Evolutionary conservation across 2,329 filamentous ascomycete genomes (phyloP).

Genomic region (Paecilomyces sp.): DNA sequence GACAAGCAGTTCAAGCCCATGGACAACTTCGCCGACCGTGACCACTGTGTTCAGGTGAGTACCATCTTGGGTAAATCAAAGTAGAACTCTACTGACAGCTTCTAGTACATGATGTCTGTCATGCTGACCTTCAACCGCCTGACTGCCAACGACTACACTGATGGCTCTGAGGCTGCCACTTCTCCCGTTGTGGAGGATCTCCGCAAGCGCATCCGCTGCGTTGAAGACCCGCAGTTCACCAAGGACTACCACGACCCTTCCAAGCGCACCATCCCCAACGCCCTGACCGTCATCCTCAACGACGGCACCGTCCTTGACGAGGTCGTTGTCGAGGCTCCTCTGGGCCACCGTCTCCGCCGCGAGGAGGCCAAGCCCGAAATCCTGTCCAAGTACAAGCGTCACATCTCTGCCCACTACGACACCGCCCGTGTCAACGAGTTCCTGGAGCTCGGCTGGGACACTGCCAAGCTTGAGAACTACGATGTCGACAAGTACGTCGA

Average conservation of each 20-base stretch:
- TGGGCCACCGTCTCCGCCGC: slow-evolving; percentile 82
- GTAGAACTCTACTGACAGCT: slow-evolving; percentile 12
- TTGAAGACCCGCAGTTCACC: slow-evolving; percentile 93
- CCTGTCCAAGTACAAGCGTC: slow-evolving; percentile 88
- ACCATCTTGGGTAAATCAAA: not conserved
- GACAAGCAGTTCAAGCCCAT: slow-evolving; percentile 99
- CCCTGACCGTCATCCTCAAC: slow-evolving; percentile 87
- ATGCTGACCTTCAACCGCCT: slow-evolving; percentile 96
- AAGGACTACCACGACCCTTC: slow-evolving; percentile 89
- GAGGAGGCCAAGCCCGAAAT: slow-evolving; percentile 99
- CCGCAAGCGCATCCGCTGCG: slow-evolving; percentile 87
- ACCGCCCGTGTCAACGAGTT: slow-evolving; percentile 73
- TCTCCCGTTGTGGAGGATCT: slow-evolving; percentile 85
- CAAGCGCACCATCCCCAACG: slow-evolving; percentile 95
- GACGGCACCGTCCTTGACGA: slow-evolving; percentile 89
- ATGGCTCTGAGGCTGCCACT: slow-evolving; percentile 85
- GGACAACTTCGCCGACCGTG: slow-evolving; percentile 99
- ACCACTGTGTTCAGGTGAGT: slow-evolving; percentile 86
- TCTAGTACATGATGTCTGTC: slow-evolving; percentile 83
- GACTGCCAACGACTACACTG: slow-evolving; percentile 86
- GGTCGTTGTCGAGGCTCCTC: slow-evolving; percentile 84
- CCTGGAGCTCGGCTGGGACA: slow-evolving; percentile 69
- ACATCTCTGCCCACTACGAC: slow-evolving; percentile 76
- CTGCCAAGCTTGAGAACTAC: slow-evolving; percentile 67
- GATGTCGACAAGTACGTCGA: slow-evolving; percentile 92